These are phyloP conservation scores for Simplicillium aogashimaense DNA, from an alignment of 2,329 filamentous ascomycete genomes.

Conservation along the genomic window DNA sequence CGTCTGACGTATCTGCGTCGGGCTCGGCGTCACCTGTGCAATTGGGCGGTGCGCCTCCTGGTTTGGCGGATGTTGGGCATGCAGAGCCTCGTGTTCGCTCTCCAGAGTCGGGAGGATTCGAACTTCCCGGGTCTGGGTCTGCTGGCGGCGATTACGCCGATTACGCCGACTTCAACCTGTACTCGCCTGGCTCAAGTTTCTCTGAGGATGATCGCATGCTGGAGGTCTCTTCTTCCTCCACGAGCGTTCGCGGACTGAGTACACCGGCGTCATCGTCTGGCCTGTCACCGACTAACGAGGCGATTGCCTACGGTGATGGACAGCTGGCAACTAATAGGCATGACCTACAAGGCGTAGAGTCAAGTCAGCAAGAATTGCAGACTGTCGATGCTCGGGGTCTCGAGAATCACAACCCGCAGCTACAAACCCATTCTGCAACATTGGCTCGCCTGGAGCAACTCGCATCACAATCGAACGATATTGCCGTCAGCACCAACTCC, in stretches of 20 bases:
- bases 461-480: background rate
- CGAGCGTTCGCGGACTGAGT: slow-evolving; percentile 2
- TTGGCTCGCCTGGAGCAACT: too few species aligned
- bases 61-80: slow-evolving; percentile 5
- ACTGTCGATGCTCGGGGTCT: too few species aligned
- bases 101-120: slow-evolving; percentile 6
- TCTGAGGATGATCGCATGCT: slow-evolving; percentile 37
- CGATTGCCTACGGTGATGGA: too few species aligned
- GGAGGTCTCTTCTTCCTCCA: slow-evolving; percentile 12
- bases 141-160: slow-evolving; percentile 13
- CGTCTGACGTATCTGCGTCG: slow-evolving; percentile 15
- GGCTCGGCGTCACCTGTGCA: slow-evolving; percentile 10
- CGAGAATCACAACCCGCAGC: too few species aligned
- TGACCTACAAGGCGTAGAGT: background rate
- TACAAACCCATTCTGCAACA: too few species aligned
- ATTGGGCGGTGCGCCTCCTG: slow-evolving; percentile 3
- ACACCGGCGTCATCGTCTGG: slow-evolving; percentile 3
- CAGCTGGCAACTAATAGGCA: too few species aligned
- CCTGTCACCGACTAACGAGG: background rate
- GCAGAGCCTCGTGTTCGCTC: slow-evolving; percentile 4
- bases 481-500: slow-evolving; percentile 4
- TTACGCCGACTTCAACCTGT: slow-evolving; percentile 47
- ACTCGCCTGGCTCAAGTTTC: slow-evolving; percentile 37
- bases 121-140: slow-evolving; percentile 28
- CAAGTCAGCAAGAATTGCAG: too few species aligned